Base-by-base conservation (phyloP, 2,329 filamentous ascomycete species). In the Sclerotinia sclerotiorum region DNA sequence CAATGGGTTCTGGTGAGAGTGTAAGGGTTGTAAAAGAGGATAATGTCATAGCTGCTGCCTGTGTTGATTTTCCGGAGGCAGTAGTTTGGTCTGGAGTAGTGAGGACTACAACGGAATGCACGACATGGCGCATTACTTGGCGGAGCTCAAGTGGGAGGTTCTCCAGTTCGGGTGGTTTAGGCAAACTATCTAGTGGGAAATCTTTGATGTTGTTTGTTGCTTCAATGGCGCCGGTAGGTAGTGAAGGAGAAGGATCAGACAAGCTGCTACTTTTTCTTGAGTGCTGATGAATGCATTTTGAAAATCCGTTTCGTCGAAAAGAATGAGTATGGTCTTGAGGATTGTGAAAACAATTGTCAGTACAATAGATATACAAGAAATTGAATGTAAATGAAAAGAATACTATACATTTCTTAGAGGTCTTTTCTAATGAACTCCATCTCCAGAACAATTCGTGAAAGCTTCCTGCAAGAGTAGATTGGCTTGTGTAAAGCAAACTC, bases 11-110 rank as follows among this genome's bases (percentile, higher is more conserved):
- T 6, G 75, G 75, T n/a, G 70, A 69, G 11, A 78, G 69, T 2
- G 75, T 73, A 3, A 77, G 65, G 10, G 76, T 76, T 1, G 72
- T 77, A 64, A 78, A 77, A 5, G 77, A 78, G 6, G 77, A 78
- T n/a, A 78, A 54, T 11, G 77, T 75, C 72, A 78, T 77, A 8
- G 74, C 76, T 39, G 46, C 73, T 65, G 49, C 65, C 69, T 13
- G 67, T 44, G 19, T 24, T 65, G 27, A 27, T 63, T 21, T 15
- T 11, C 21, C 29, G 32, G 27, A 8, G 24, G 10, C 5, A 46
- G 29, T 8, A 51, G 48, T 6, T 24, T 29, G 21, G 21, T 55
- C 49, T 42, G 51, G 49, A 15, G 76, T 73, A 8, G 75, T 76
- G 27, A 76, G 68, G 29, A 77, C 71, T 3, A 77, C 76, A 19